Evolutionary conservation across 2,329 filamentous ascomycete genomes (phyloP), one percentile per base, ranked within the genome.

Genomic region (Coniochaeta pulveracea): DNA sequence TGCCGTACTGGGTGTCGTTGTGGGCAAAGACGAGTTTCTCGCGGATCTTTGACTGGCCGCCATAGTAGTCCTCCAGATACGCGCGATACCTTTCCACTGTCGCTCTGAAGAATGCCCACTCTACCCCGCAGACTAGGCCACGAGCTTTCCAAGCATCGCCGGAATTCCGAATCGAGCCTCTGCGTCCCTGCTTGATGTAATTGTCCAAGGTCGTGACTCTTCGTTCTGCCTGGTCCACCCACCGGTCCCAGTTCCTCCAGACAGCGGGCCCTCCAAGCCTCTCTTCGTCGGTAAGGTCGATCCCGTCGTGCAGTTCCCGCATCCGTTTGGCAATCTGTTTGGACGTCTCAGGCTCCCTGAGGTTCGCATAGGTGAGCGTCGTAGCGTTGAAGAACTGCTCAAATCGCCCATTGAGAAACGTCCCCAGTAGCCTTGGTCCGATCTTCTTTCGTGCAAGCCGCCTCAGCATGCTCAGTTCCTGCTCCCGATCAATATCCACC

Each of bases 1-100:
- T 98, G 42, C 91, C 91, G 49, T 98, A 96, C 76, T 98, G 91
- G 4, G 91, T 94, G 68, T 98, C 91, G 48, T 94, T 95, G 55
- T 98, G 91, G n/a, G 86, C 85, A 64, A 98, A 98, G 0, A 95
- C 77, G 9, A 98, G 70, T 35, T 75, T 69, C 29, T 83, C 71
- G 34, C 80, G 80, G 36, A 96, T 66, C 31, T 70, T 72, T 21
- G 72, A 59, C 4, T 63, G 51, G 2, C 76, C 76, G 24, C 80
- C 81, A 54, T 88, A 91, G 46, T 75, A 71, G 24, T 71, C 66
- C 34, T 79, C 61, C n/a, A 96, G 59, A 65, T 80, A 81, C 14
- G 63, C 61, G 11, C 86, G 74, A 54, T 95, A 95, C 47, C 75
- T 82, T 15, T 82, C 73, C 19, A 95, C 76, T 21, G 76, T 71